Base-by-base conservation (phyloP, 2,329 filamentous ascomycete genomes). In the Fusarium sp. region DNA sequence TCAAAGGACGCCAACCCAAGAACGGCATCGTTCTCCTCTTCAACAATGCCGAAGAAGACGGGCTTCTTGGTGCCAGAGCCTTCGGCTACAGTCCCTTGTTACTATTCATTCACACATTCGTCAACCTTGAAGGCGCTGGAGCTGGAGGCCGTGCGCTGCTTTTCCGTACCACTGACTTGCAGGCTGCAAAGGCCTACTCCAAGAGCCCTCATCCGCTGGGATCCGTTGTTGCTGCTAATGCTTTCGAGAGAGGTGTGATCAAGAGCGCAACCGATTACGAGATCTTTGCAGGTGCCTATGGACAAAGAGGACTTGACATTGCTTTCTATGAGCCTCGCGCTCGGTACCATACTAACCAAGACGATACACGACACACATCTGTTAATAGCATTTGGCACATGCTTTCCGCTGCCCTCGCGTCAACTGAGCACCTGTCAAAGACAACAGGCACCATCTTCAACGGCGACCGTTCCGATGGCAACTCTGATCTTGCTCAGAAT, bases 31-130 rank as follows among this genome's bases (percentile, higher is more conserved):
- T 98, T 20, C 87, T 94, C 15, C 87, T 98, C 33, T 88, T 98
- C 79, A 99, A 99, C 86, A 98, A 98, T 78, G 95, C 93, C 39
- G 96, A 99, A 79, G 96, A 99, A 80, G 95, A 98, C 78, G 96
- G 91, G 39, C 85, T 98, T 16, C 93, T 97, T 73, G 96, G 96
- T 2, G 95, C 95, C 12, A 89, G 90, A 68, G 95, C 93, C 11
- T 98, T 97, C 78, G 91, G 93, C 33, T 91, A 94, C 74, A 94
- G 95, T 79, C 93, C 95, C 0, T 86, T 97, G 71, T 90, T 94
- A 16, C 90, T 90, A 58, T 93, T 97, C 63, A 89, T 94, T 15
- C 93, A 95, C 78, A 94, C 94, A 0, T 98, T 99, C 79, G 85
- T 98, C 73, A 99, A 99, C 76, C 89, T 99, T 22, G 96, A 99